These are phyloP conservation scores for Bryoerythrophyllum caledonicum DNA, from an alignment of 225 moss, liverwort and hornwort species.

Conservation along the genomic window DNA sequence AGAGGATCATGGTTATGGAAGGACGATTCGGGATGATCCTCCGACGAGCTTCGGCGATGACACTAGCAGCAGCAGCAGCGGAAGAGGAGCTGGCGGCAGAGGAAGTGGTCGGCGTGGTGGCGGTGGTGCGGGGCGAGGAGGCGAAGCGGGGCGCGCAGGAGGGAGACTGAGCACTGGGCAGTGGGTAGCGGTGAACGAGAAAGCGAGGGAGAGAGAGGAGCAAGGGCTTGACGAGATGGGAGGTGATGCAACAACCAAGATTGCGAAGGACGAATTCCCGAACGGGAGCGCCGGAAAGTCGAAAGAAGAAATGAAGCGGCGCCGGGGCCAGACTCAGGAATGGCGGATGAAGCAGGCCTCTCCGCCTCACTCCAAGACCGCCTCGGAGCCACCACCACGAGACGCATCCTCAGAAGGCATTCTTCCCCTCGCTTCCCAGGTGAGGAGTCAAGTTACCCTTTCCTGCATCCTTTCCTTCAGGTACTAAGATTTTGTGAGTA, in stretches of 20 bases:
- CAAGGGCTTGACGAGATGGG: constrained; percentile 21
- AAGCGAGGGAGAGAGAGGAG: constrained; percentile 65
- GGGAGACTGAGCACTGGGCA: constrained; percentile 67
- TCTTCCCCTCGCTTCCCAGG: constrained; percentile 69
- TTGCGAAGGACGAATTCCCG: constrained; percentile 63
- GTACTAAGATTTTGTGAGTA: neutral
- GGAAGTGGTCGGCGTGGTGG: constrained; percentile 60
- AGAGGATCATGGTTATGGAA: constrained; percentile 26
- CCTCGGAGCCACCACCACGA: constrained; percentile 28
- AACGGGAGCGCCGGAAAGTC: constrained; percentile 59
- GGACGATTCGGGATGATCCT: constrained; percentile 23
- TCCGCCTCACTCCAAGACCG: constrained; percentile 46
- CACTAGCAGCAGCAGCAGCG: too few relatives aligned
- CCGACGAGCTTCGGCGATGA: constrained; percentile 17
- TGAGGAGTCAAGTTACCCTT: constrained; percentile 5
- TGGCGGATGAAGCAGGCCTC: constrained; percentile 94
- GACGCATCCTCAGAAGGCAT: constrained; percentile 43
- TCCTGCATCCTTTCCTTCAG: neutral
- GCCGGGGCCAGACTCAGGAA: constrained; percentile 89
- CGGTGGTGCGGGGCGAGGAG: constrained; percentile 49
- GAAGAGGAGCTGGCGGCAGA: constrained; percentile 25
- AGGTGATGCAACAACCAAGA: constrained; percentile 33
- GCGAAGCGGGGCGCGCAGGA: constrained; percentile 54
- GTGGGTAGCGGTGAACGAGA: constrained; percentile 93
- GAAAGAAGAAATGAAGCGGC: constrained; percentile 79